Conservation (phyloP, 1,139 yeast species). For the Blastobotrys persicus region DNA sequence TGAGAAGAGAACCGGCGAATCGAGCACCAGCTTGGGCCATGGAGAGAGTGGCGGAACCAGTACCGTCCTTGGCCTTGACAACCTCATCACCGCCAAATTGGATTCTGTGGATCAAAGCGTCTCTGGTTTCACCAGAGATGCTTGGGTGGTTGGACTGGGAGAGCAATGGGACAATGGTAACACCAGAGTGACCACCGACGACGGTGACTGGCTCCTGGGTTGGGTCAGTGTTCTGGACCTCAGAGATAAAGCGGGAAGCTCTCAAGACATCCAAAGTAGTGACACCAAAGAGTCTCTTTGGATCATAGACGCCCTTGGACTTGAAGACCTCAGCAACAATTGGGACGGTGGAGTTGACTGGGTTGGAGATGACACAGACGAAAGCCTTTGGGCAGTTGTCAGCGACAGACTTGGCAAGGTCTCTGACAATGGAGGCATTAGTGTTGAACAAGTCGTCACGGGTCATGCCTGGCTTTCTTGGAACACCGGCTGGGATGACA, state of each 20-base stretch:
- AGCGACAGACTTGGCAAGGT: constrained; percentile 78
- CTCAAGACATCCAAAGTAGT: constrained; percentile 89
- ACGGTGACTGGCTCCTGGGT: constrained; percentile 68
- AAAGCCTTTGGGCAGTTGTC: constrained; percentile 71
- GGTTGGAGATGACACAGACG: constrained; percentile 82
- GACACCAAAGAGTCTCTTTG: constrained; percentile 84
- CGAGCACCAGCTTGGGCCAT: constrained; percentile 97
- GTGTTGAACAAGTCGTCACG: constrained; percentile 93
- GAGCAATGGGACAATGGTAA: constrained; percentile 85
- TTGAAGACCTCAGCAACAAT: constrained; percentile 84
- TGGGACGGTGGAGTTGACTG: constrained; percentile 94
- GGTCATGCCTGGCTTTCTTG: constrained; percentile 98
- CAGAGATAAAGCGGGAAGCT: constrained; percentile 75
- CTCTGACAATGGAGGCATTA: constrained; percentile 87
- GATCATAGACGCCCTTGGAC: constrained; percentile 71
- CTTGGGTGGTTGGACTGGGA: constrained; percentile 53
- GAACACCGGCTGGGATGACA: constrained; percentile 94
- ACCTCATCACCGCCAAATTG: constrained; percentile 98
- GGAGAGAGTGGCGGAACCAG: constrained; percentile 91
- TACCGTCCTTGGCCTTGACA: constrained; percentile 91
- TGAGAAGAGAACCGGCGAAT: constrained; percentile 49
- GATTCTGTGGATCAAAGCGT: constrained; percentile 76
- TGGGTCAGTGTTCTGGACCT: constrained; percentile 50
- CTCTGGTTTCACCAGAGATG: constrained; percentile 54
- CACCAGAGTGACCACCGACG: constrained; percentile 97